phyloP scores from a whole-genome alignment of 1,284 basidiomycete species.

The Trametes sp. region DNA sequence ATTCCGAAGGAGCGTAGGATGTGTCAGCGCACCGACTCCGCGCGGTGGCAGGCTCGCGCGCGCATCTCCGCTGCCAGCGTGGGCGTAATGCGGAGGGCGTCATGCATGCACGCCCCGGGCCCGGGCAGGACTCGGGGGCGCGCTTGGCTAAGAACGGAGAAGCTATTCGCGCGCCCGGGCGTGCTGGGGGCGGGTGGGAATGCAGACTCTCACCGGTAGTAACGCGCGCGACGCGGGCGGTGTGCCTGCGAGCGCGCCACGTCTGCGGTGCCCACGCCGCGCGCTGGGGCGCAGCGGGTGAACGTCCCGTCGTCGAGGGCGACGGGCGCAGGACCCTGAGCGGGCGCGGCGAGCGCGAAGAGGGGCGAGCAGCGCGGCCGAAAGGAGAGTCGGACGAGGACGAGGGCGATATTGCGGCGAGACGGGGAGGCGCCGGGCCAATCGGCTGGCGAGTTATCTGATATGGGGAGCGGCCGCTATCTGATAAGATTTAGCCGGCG shows the following conservation, averaged over 20 bases:
- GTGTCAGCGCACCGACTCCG: not conserved
- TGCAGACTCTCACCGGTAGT: conserved; percentile 1
- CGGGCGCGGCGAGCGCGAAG: not conserved
- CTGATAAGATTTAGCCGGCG: conserved; percentile 30
- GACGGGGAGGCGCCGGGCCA: conserved; percentile 14
- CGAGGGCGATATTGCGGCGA: not conserved
- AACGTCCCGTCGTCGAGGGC: not conserved
- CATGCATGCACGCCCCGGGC: not conserved
- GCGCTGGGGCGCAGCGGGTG: too few relatives aligned
- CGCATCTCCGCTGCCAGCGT: not conserved
- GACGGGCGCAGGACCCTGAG: conserved; percentile 9
- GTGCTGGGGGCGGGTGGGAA: conserved; percentile 1
- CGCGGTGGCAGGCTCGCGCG: not conserved
- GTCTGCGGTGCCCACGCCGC: conserved; percentile 3
- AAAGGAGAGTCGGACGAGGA: conserved; percentile 1
- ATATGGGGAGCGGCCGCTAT: conserved; percentile 28
- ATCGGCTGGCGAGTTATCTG: conserved; percentile 30
- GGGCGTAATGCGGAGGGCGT: not conserved
- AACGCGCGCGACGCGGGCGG: conserved; percentile 4
- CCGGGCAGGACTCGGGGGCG: not conserved
- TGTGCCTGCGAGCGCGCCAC: conserved; percentile 10
- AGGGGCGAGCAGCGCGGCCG: conserved; percentile 4
- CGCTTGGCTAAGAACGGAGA: not conserved
- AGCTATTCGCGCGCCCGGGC: not conserved
- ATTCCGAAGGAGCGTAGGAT: not conserved